These are phyloP conservation scores for Chlorella ohadii DNA, from an alignment of 139 green algal species.

Conservation along the genomic window DNA sequence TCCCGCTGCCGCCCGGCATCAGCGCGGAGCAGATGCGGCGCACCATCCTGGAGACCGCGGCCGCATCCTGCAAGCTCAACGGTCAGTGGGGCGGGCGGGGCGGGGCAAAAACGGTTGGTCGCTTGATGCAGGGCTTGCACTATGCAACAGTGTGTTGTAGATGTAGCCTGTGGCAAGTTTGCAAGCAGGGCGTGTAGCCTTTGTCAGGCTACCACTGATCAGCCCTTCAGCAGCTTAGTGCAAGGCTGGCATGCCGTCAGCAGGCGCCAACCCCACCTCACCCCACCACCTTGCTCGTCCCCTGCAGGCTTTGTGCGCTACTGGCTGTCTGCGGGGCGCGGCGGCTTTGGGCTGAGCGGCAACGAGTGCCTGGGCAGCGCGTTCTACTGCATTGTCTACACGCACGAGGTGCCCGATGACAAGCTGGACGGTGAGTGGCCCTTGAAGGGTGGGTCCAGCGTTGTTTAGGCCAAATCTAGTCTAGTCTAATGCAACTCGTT, in stretches of 20 bases:
- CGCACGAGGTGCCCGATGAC: constrained; percentile 33
- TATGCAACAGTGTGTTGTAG: too few relatives aligned
- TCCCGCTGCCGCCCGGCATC: constrained; percentile 53
- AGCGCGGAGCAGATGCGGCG: constrained; percentile 58
- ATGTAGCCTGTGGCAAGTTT: too few relatives aligned
- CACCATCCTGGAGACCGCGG: constrained; percentile 83
- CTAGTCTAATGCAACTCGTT: too few relatives aligned
- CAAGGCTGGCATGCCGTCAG: background rate
- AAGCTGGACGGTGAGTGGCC: constrained; percentile 21
- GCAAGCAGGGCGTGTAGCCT: too few relatives aligned
- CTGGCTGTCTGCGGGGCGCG: constrained; percentile 76
- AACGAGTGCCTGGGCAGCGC: constrained; percentile 46
- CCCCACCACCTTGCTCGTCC: too few relatives aligned
- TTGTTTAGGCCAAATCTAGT: too few relatives aligned
- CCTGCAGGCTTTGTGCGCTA: constrained; percentile 66
- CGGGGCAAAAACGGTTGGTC: too few relatives aligned
- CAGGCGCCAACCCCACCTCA: background rate
- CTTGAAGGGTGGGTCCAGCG: too few relatives aligned
- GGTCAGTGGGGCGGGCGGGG: constrained; percentile 52
- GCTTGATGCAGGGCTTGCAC: background rate
- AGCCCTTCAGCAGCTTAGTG: background rate
- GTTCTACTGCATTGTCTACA: constrained; percentile 75
- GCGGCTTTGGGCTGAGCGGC: constrained; percentile 66
- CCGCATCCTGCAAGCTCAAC: constrained; percentile 70
- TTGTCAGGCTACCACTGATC: too few relatives aligned